These are phyloP conservation scores for Aspergillus sp. DNA, from an alignment of 2,329 filamentous ascomycete genomes.

Conservation along the genomic window DNA sequence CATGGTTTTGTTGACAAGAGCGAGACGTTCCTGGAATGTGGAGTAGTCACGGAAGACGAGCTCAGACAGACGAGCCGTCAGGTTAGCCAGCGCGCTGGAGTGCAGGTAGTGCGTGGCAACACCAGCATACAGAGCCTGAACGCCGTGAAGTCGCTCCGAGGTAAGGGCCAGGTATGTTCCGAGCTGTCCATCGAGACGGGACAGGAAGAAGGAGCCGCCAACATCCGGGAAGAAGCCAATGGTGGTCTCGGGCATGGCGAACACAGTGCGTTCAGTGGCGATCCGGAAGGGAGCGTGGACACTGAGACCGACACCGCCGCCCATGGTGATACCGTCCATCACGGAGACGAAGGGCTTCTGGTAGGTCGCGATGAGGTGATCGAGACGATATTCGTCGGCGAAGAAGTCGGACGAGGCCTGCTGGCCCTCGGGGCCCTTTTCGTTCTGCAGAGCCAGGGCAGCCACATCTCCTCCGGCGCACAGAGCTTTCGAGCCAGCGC, in stretches of 20 bases:
- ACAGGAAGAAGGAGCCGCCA: constrained; percentile 92
- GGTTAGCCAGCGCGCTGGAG: constrained; percentile 77
- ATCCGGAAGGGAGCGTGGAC: constrained; percentile 95
- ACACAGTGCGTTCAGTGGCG: constrained; percentile 90
- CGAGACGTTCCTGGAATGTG: constrained; percentile 61
- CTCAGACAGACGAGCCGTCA: constrained; percentile 85
- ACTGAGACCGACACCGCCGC: constrained; percentile 90
- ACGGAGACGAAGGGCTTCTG: constrained; percentile 89
- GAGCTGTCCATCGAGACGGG: constrained; percentile 79
- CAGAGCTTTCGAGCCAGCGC: constrained; percentile 79
- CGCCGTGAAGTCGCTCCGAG: constrained; percentile 77
- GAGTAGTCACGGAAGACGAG: constrained; percentile 83
- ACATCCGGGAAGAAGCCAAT: constrained; percentile 99
- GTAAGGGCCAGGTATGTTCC: constrained; percentile 94
- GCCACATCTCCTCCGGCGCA: constrained; percentile 93
- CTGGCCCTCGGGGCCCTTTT: constrained; percentile 68
- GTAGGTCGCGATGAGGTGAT: constrained; percentile 94
- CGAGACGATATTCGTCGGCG: constrained; percentile 89
- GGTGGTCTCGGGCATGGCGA: constrained; percentile 97
- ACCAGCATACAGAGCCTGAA: constrained; percentile 85
- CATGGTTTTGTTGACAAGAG: constrained; percentile 80
- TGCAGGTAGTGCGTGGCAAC: constrained; percentile 96
- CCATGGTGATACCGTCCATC: constrained; percentile 99
- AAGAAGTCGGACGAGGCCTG: constrained; percentile 82
- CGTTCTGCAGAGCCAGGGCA: constrained; percentile 73